phyloP scores from a whole-genome alignment of 2,329 filamentous ascomycete species.

The Exophiala viscosa region DNA sequence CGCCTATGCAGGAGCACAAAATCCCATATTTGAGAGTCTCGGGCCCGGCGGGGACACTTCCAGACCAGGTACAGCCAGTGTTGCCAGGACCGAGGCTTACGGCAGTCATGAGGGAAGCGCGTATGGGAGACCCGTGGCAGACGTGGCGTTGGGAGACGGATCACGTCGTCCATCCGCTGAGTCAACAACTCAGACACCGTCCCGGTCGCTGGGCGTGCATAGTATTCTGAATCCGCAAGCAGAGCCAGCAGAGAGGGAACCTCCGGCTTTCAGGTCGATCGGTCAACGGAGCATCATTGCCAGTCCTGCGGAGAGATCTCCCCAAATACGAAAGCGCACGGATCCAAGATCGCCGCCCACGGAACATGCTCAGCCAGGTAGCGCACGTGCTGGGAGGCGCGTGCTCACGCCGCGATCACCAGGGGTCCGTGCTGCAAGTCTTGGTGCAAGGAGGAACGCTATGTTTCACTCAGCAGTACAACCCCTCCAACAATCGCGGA shows the following conservation, averaged over 20 bases:
- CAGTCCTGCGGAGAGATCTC: slow-evolving; percentile 30
- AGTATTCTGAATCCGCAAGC: slow-evolving; percentile 46
- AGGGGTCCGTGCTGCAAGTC: slow-evolving; percentile 48
- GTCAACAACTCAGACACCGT: slow-evolving; percentile 14
- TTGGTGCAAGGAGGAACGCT: slow-evolving; percentile 41
- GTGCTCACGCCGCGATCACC: slow-evolving; percentile 60
- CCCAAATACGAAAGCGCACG: slow-evolving; percentile 25
- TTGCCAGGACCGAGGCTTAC: slow-evolving; percentile 16
- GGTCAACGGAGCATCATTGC: slow-evolving; percentile 11
- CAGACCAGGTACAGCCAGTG: slow-evolving; percentile 19
- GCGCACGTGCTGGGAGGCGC: slow-evolving; percentile 35
- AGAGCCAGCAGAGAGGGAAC: slow-evolving; percentile 12
- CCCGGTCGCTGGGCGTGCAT: slow-evolving; percentile 40
- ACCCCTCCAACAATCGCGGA: slow-evolving; percentile 47
- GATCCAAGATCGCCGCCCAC: slow-evolving; percentile 21
- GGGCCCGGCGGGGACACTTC: slow-evolving; percentile 14
- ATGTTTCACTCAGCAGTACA: slow-evolving; percentile 47
- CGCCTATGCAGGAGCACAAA: slow-evolving; percentile 10
- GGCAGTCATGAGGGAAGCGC: slow-evolving; percentile 11
- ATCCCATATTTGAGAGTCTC: slow-evolving; percentile 1
- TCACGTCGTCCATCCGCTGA: slow-evolving; percentile 15
- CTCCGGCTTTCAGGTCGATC: slow-evolving; percentile 1
- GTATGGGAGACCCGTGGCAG: slow-evolving; percentile 8
- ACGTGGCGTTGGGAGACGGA: slow-evolving; percentile 3
- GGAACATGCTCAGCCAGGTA: slow-evolving; percentile 9